Conservation (phyloP, 2,329 filamentous ascomycete species). For the Boeremia lycopersici region DNA sequence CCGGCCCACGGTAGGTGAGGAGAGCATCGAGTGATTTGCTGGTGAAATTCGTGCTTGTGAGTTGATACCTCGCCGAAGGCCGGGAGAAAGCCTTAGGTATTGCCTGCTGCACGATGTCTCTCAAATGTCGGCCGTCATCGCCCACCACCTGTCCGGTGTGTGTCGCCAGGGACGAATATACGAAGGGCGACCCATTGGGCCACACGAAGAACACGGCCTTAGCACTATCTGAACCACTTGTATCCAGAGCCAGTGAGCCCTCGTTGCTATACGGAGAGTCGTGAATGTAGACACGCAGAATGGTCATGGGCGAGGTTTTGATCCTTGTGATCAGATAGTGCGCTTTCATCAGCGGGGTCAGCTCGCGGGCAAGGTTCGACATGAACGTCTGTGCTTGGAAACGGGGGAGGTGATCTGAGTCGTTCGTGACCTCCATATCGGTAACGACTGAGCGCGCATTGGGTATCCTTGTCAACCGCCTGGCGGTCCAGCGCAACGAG, state of each 20-base stretch:
- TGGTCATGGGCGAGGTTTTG: constrained; percentile 68
- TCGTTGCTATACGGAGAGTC: constrained; percentile 77
- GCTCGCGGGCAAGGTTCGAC: constrained; percentile 73
- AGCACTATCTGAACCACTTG: constrained; percentile 60
- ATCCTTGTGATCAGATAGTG: constrained; percentile 83
- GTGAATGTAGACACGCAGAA: constrained; percentile 79
- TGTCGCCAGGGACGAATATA: constrained; percentile 67
- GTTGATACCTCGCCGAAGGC: constrained; percentile 72
- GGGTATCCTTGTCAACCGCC: constrained; percentile 51
- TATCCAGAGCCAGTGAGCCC: constrained; percentile 43
- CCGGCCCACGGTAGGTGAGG: constrained; percentile 70
- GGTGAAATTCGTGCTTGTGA: constrained; percentile 70
- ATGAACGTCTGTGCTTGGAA: constrained; percentile 84
- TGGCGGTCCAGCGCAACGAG: constrained; percentile 59
- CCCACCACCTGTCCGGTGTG: constrained; percentile 44
- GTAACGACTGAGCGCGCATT: constrained; percentile 31
- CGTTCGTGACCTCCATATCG: constrained; percentile 48
- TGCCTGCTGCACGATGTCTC: constrained; percentile 74
- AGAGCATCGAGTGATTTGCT: constrained; percentile 75
- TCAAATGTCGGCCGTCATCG: constrained; percentile 60
- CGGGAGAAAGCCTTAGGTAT: constrained; percentile 82
- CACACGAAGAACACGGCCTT: constrained; percentile 81
- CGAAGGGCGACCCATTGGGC: constrained; percentile 76
- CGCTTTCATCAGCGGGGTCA: constrained; percentile 79
- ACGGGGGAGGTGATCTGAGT: constrained; percentile 61